Conservation (phyloP, 2,329 filamentous ascomycete genomes). For the Phoma sp. region DNA sequence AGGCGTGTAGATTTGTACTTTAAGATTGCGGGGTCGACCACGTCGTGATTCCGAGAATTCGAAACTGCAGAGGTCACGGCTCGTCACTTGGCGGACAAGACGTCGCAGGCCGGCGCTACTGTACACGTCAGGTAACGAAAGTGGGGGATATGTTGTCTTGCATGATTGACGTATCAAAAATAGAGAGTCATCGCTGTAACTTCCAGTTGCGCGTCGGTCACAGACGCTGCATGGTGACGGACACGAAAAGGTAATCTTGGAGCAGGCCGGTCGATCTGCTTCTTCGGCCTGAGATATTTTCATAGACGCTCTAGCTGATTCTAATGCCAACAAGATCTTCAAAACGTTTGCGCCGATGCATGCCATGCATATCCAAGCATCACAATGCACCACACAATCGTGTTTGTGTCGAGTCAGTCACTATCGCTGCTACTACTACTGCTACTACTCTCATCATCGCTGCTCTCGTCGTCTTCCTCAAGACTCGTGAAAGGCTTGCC, state of each 20-base stretch:
- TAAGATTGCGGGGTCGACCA: not conserved
- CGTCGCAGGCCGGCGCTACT: not conserved
- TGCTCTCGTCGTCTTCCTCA: slow-evolving; percentile 11
- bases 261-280: too few species aligned
- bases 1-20: not conserved
- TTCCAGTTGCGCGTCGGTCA: too few species aligned
- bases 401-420: not conserved
- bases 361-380: not conserved
- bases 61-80: not conserved
- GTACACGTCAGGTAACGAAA: too few species aligned
- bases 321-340: not conserved
- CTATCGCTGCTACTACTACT: slow-evolving; percentile 21
- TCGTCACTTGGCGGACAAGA: not conserved
- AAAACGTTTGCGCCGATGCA: not conserved
- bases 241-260: too few species aligned
- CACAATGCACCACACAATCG: slow-evolving; percentile 26
- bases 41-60: not conserved
- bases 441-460: slow-evolving; percentile 18
- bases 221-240: too few species aligned
- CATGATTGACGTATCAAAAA: too few species aligned
- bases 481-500: not conserved
- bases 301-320: not conserved
- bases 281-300: not conserved
- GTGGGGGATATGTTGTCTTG: too few species aligned
- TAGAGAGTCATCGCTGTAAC: too few species aligned